phyloP scores from a whole-genome alignment of 2,329 filamentous ascomycete genomes.

The Fusarium sp. region DNA sequence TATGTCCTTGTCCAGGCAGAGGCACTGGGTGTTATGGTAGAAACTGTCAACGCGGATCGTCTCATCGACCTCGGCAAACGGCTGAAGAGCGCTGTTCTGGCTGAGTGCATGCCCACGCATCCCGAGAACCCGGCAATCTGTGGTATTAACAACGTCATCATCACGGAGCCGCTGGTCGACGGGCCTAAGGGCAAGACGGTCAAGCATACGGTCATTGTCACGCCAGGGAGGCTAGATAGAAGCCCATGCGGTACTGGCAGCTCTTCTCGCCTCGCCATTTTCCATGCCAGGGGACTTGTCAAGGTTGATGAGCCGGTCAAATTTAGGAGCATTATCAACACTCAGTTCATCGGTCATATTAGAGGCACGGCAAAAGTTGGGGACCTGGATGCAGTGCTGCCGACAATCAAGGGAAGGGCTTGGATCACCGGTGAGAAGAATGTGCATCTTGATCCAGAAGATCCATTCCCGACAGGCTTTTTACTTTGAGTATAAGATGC shows the following conservation, averaged over 20 bases:
- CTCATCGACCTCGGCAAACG: slow-evolving; percentile 56
- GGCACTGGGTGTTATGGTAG: slow-evolving; percentile 51
- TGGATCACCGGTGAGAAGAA: slow-evolving; percentile 61
- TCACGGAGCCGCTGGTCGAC: slow-evolving; percentile 51
- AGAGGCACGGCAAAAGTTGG: slow-evolving; percentile 53
- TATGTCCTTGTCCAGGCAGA: slow-evolving; percentile 56
- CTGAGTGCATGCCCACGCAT: slow-evolving; percentile 52
- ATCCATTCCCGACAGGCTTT: slow-evolving; percentile 54
- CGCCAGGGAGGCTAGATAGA: slow-evolving; percentile 58
- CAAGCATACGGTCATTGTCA: slow-evolving; percentile 57
- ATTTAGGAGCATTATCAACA: slow-evolving; percentile 57
- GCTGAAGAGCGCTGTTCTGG: slow-evolving; percentile 55
- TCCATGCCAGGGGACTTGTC: slow-evolving; percentile 56
- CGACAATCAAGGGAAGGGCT: slow-evolving; percentile 56
- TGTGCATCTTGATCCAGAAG: slow-evolving; percentile 55
- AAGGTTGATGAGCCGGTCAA: slow-evolving; percentile 51
- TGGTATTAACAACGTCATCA: slow-evolving; percentile 54
- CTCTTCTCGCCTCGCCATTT: slow-evolving; percentile 56
- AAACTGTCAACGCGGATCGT: slow-evolving; percentile 46
- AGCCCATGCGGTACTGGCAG: slow-evolving; percentile 61
- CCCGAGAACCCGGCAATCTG: slow-evolving; percentile 56
- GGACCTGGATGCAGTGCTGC: slow-evolving; percentile 52
- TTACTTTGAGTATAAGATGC: not conserved
- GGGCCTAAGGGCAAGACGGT: slow-evolving; percentile 44
- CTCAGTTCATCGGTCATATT: slow-evolving; percentile 56